phyloP scores from a whole-genome alignment of 805 yeast species.

The Lipomyces lipofer region DNA sequence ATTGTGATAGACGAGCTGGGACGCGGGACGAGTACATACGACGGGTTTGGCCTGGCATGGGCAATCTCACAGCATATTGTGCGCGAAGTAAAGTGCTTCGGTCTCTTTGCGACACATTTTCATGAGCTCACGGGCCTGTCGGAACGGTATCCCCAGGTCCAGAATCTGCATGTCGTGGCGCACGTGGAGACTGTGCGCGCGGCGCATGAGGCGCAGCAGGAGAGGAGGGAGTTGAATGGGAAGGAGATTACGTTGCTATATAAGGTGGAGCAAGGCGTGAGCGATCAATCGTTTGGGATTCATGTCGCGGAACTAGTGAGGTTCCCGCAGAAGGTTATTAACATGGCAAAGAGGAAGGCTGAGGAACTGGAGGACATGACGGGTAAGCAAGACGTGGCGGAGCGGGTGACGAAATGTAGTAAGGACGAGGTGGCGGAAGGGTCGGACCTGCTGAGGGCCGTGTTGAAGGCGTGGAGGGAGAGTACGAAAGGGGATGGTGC shows the following conservation, averaged over 20 bases:
- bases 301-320: conserved; percentile 96
- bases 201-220: conserved; percentile 38
- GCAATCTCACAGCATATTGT: conserved; percentile 87
- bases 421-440: conserved; percentile 58
- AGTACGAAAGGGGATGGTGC: conserved; percentile 1
- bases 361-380: conserved; percentile 72
- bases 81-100: conserved; percentile 67
- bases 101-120: conserved; percentile 95
- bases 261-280: conserved; percentile 93
- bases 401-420: conserved; percentile 49
- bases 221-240: conserved; percentile 37
- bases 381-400: conserved; percentile 41
- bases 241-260: conserved; percentile 84
- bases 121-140: conserved; percentile 88
- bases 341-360: conserved; percentile 95
- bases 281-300: conserved; percentile 95
- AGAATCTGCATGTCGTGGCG: conserved; percentile 89
- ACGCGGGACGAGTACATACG: conserved; percentile 85
- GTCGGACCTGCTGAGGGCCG: conserved; percentile 48
- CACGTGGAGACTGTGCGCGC: conserved; percentile 57
- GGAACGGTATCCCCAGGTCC: conserved; percentile 58
- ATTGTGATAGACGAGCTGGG: conserved; percentile 94
- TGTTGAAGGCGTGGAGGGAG: conserved; percentile 45
- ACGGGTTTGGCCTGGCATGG: conserved; percentile 98
- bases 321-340: conserved; percentile 84